Percentiles rank a stretch among this genome's conserved stretches.
phyloP scores from a whole-genome alignment of 495 filamentous ascomycete species.

The Apiosordaria backusii region DNA sequence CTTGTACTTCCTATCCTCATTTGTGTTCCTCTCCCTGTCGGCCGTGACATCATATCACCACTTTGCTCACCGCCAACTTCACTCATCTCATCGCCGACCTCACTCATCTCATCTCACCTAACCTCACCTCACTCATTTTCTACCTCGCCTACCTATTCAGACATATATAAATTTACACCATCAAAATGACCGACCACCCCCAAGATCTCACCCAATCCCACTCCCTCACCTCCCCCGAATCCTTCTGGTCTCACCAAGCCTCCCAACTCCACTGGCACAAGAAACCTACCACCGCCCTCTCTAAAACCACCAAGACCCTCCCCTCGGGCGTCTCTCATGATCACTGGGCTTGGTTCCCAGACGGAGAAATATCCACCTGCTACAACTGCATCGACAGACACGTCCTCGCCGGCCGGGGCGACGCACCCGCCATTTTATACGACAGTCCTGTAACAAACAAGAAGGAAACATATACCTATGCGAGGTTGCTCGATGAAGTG shows the following conservation, averaged over 20 bases:
- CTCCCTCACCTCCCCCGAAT: slow-evolving; percentile 59
- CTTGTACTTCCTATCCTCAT: neutral
- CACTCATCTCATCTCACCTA: neutral
- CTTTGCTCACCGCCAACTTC: neutral
- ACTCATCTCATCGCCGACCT: neutral
- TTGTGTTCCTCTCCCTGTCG: neutral
- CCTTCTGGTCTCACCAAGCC: slow-evolving; percentile 77
- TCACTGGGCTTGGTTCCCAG: slow-evolving; percentile 83
- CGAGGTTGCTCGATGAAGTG: slow-evolving; percentile 73
- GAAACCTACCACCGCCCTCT: slow-evolving; percentile 52
- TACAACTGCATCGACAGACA: slow-evolving; percentile 92
- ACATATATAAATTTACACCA: too few relatives aligned
- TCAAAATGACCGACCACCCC: slow-evolving; percentile 30
- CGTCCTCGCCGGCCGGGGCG: slow-evolving; percentile 69
- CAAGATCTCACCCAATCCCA: slow-evolving; percentile 51
- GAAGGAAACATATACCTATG: slow-evolving; percentile 70
- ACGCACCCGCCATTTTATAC: slow-evolving; percentile 73
- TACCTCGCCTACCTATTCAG: too few relatives aligned
- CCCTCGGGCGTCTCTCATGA: slow-evolving; percentile 39
- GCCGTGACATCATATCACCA: neutral
- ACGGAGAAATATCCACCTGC: slow-evolving; percentile 81
- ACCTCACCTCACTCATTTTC: neutral
- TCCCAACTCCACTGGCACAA: slow-evolving; percentile 76
- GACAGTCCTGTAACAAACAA: slow-evolving; percentile 80
- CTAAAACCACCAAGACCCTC: slow-evolving; percentile 41